phyloP scores from a whole-genome alignment of 768 basidiomycete species.

The Suillus plorans region DNA sequence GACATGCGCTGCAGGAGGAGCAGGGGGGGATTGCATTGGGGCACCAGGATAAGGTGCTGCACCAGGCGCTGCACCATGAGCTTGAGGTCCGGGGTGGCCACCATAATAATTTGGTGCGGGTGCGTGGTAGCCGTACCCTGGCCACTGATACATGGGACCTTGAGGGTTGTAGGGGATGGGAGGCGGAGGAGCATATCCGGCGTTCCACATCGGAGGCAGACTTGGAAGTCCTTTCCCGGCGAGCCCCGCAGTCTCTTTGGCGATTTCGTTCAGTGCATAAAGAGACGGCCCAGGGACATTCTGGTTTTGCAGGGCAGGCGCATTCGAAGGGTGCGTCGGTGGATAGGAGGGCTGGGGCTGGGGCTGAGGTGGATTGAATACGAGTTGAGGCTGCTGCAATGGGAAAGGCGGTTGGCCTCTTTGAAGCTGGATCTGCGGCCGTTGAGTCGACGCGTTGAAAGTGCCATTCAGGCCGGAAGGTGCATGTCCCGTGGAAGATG shows the following conservation, averaged over 20 bases:
- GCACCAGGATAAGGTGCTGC: not conserved
- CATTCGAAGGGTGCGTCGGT: not conserved
- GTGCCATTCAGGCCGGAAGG: not conserved
- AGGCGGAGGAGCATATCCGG: not conserved
- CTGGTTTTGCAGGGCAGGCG: not conserved
- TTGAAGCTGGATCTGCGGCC: not conserved
- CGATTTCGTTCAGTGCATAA: not conserved
- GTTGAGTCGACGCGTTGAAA: not conserved
- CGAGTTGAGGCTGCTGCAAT: not conserved
- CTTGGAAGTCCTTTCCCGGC: not conserved
- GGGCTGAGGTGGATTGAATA: not conserved
- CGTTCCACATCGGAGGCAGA: not conserved
- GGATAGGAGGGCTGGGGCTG: not conserved
- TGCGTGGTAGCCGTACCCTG: not conserved
- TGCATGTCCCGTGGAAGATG: not conserved
- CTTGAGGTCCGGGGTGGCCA: not conserved
- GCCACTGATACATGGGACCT: not conserved
- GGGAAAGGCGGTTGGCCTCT: not conserved
- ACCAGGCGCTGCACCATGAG: no score
- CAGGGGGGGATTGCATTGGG: not conserved
- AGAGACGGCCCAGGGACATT: not conserved
- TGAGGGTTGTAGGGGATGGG: not conserved
- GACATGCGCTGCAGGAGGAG: not conserved
- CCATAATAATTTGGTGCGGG: not conserved
- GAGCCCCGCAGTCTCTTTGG: not conserved